These are phyloP conservation scores for Mortierella sp. DNA, from an alignment of 371 early-diverging fungal species.

Conservation along the genomic window DNA sequence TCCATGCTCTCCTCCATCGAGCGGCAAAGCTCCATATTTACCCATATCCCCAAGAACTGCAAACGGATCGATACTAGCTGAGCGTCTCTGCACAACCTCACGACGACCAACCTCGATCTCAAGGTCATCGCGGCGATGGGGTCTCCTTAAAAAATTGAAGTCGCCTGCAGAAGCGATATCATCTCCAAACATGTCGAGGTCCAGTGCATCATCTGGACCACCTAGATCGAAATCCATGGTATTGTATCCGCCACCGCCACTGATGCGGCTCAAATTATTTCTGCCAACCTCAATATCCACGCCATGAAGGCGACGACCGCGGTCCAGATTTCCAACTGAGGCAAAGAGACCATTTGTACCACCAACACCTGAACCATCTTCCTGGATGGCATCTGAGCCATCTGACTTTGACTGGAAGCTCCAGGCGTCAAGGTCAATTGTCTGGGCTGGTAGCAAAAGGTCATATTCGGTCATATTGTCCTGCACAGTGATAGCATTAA, in stretches of 20 bases:
- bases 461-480: slow-evolving; percentile 92
- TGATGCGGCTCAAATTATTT: slow-evolving; percentile 31
- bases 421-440: slow-evolving; percentile 62
- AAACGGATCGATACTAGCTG: slow-evolving; percentile 45
- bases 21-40: slow-evolving; percentile 17
- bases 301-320: slow-evolving; percentile 36
- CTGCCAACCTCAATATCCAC: slow-evolving; percentile 57
- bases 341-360: slow-evolving; percentile 36
- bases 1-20: slow-evolving; percentile 30
- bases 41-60: slow-evolving; percentile 26
- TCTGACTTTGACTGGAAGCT: slow-evolving; percentile 30
- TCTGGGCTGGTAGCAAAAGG: slow-evolving; percentile 83
- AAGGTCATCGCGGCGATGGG: slow-evolving; percentile 50
- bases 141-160: slow-evolving; percentile 30
- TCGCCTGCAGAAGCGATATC: slow-evolving; percentile 17
- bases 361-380: slow-evolving; percentile 25
- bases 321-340: slow-evolving; percentile 32
- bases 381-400: slow-evolving; percentile 60
- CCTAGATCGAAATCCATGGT: slow-evolving; percentile 53
- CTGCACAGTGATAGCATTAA: slow-evolving; percentile 87
- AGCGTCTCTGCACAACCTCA: slow-evolving; percentile 40
- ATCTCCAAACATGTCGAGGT: slow-evolving; percentile 46
- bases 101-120: slow-evolving; percentile 68
- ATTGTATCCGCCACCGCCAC: slow-evolving; percentile 33
- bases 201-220: slow-evolving; percentile 48